A percentile compares a stretch with the other conserved stretches of the same genome.
These are phyloP conservation scores for Heliosperma pusillum DNA, from an alignment of 148 eudicot species.

Conservation along the genomic window DNA sequence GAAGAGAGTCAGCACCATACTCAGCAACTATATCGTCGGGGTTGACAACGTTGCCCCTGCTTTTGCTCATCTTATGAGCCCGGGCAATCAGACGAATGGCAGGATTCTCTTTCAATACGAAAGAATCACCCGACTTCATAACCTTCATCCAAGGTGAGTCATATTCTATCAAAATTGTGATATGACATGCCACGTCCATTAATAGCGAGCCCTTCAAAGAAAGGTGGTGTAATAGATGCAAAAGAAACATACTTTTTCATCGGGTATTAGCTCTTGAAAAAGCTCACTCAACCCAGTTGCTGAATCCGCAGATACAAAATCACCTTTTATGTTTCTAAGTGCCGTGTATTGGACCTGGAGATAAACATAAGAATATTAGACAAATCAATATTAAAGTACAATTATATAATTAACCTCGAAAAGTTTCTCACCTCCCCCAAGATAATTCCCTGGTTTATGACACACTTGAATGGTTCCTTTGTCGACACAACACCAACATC, in stretches of 20 bases:
- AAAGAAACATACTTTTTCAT: constrained; percentile 52
- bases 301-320: constrained; percentile 71
- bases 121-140: constrained; percentile 74
- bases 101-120: constrained; percentile 81
- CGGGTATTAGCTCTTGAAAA: constrained; percentile 64
- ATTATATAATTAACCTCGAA: not conserved
- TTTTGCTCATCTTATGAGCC: constrained; percentile 96
- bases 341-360: constrained; percentile 86
- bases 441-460: constrained; percentile 97
- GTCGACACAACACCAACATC: constrained; percentile 94
- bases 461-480: constrained; percentile 98
- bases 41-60: constrained; percentile 94
- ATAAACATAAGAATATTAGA: constrained; percentile 31
- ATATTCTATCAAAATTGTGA: constrained; percentile 10
- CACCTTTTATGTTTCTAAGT: constrained; percentile 59
- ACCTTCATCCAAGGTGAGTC: constrained; percentile 42
- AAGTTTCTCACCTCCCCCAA: constrained; percentile 80
- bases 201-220: not conserved
- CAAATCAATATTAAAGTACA: constrained; percentile 13
- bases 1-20: constrained; percentile 97
- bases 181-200: not conserved
- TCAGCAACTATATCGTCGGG: constrained; percentile 91
- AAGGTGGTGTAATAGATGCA: not conserved
- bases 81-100: constrained; percentile 67
- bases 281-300: constrained; percentile 37